Percentiles rank a stretch among this genome's conserved stretches.
Evolutionary conservation across 2,329 filamentous ascomycete genomes (phyloP).

Genomic region (Cladophialophora exuberans): DNA sequence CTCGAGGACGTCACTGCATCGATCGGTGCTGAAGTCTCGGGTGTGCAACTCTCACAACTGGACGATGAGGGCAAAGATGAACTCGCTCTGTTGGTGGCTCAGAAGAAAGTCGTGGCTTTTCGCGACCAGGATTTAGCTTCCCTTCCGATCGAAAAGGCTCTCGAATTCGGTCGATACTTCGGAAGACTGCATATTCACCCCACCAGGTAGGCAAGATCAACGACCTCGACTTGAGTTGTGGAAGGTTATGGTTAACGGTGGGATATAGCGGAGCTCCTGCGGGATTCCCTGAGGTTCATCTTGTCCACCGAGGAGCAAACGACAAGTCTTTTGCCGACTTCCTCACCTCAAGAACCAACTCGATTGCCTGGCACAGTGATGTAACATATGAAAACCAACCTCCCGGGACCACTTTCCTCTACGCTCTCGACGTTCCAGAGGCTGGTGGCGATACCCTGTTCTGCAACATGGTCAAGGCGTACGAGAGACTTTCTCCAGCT

Average conservation of each 20-base stretch:
- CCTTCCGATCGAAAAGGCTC: constrained; percentile 32
- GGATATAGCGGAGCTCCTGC: constrained; percentile 65
- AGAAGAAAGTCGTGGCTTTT: constrained; percentile 41
- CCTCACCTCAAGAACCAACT: constrained; percentile 72
- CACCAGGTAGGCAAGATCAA: constrained; percentile 49
- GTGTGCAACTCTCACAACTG: constrained; percentile 39
- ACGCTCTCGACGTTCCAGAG: constrained; percentile 78
- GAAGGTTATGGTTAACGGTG: neutral
- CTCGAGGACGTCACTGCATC: constrained; percentile 38
- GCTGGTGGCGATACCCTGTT: constrained; percentile 87
- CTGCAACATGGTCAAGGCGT: constrained; percentile 77
- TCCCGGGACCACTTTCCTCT: constrained; percentile 83
- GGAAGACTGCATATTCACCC: constrained; percentile 82
- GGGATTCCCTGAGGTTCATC: constrained; percentile 73
- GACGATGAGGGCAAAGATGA: constrained; percentile 38
- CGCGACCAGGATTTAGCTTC: constrained; percentile 44
- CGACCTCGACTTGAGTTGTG: neutral
- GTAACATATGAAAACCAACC: constrained; percentile 87
- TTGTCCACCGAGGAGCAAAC: constrained; percentile 73
- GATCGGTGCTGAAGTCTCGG: constrained; percentile 42
- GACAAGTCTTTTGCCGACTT: constrained; percentile 65
- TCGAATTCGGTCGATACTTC: constrained; percentile 69
- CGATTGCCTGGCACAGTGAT: constrained; percentile 82
- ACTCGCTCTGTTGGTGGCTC: constrained; percentile 40
- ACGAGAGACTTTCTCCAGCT: constrained; percentile 74